Base-by-base conservation (phyloP, 495 filamentous ascomycete genomes). In the Penicillium cosmopolitanum region DNA sequence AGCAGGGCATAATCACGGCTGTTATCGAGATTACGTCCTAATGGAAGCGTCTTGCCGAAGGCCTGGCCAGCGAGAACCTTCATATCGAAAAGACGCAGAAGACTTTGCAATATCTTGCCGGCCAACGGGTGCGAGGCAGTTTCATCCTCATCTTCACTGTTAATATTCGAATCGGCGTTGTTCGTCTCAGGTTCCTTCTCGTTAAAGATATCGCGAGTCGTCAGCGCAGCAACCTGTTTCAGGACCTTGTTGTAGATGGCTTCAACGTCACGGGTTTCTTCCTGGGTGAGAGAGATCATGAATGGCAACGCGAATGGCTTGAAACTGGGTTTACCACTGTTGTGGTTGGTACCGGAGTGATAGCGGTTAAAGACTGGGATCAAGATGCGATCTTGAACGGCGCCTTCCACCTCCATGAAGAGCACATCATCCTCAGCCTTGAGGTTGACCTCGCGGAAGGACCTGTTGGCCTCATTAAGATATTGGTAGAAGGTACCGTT, bases 321-420 rank as follows among this genome's bases (percentile, higher is more conserved):
- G 51, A 62, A 56, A 31, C 68, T 76, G 34, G 70, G 79, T 28
- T 78, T 52, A 76, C 79, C 42, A 69, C 82, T 56, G 16, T 58
- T 58, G 16, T 33, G 40, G 35, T 53, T 48, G 9, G 9, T 33
- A n/a, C 28, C 35, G 21, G 33, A 38, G n/a, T 3, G 43, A 74
- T 51, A 52, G 40, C 92, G 84, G 61, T 96, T 85, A 64, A 95
- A 85, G 18, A 98, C 80, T 6, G 93, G 89, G 2, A 98, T 85
- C 18, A 96, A 74, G 72, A 97, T 76, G 19, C 74, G 80, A 53
- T 94, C 90, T 1, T 88, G 82, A 43, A 83, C 76, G 6, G 87
- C 85, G 71, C 48, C 76, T 51, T 96, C 92, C 4, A 98, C 73
- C 66, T 98, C 94, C 68, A 86, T 90, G 31, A 97, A 78, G n/a